A percentile compares a stretch with the other conserved stretches of the same genome.
phyloP scores from a whole-genome alignment of 2,329 filamentous ascomycete species.

The Moelleriella libera region DNA sequence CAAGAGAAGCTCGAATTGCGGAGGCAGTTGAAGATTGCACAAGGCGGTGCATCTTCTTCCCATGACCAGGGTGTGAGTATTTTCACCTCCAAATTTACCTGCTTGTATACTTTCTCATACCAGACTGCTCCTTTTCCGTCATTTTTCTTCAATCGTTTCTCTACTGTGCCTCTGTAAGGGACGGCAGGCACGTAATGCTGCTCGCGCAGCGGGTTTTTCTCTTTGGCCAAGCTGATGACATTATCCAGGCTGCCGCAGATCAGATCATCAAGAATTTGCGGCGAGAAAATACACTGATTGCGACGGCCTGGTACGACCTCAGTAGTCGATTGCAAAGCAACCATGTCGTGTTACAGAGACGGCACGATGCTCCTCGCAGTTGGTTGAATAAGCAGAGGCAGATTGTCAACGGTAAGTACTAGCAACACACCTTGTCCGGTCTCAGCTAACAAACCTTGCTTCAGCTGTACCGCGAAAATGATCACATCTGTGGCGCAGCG shows the following conservation, averaged over 20 bases:
- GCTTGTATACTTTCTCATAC: neutral
- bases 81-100: too few relatives aligned
- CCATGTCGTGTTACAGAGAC: constrained; percentile 62
- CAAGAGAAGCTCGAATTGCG: constrained; percentile 42
- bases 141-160: neutral
- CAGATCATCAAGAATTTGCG: constrained; percentile 53
- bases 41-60: constrained; percentile 32
- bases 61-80: constrained; percentile 35
- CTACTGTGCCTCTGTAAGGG: neutral
- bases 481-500: neutral
- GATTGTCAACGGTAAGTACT: constrained; percentile 46
- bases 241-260: constrained; percentile 31
- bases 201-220: neutral
- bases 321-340: constrained; percentile 69
- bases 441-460: constrained; percentile 25
- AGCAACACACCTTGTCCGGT: constrained; percentile 26
- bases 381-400: constrained; percentile 76
- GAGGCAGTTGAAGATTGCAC: constrained; percentile 36
- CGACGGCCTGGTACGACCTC: constrained; percentile 78
- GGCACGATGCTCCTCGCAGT: constrained; percentile 62
- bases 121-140: neutral
- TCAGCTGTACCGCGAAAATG: constrained; percentile 32
- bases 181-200: too few relatives aligned
- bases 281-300: constrained; percentile 65
- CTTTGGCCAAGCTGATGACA: neutral